Conservation (phyloP, 768 basidiomycete species). For the Tulasnella sp. region DNA sequence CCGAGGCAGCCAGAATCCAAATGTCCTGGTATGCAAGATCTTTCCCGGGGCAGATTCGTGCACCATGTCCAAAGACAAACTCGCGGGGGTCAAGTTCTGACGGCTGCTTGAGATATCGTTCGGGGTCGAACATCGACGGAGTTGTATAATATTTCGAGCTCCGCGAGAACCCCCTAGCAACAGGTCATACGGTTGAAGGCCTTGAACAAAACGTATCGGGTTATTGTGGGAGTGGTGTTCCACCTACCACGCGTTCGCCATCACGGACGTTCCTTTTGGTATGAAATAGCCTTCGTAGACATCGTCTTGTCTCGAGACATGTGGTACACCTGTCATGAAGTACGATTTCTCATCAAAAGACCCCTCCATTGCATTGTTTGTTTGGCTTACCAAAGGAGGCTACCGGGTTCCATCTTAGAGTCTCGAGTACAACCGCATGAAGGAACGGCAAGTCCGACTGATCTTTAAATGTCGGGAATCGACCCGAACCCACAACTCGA, state of each 20-base stretch:
- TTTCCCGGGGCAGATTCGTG: slow-evolving; percentile 19
- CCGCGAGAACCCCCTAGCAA: slow-evolving; percentile 12
- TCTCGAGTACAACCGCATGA: slow-evolving; percentile 32
- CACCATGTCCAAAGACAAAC: slow-evolving; percentile 15
- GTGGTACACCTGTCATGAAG: not conserved
- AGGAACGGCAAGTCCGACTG: slow-evolving; percentile 31
- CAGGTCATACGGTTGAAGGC: not conserved
- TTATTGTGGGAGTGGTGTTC: not conserved
- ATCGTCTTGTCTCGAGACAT: not conserved
- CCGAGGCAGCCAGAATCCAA: slow-evolving; percentile 1
- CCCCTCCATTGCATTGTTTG: not conserved
- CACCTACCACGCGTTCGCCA: slow-evolving; percentile 5
- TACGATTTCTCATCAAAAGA: not conserved
- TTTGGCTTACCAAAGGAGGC: not conserved
- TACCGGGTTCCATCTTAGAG: slow-evolving; percentile 31
- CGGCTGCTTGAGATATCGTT: slow-evolving; percentile 5
- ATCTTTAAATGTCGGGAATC: slow-evolving; percentile 36
- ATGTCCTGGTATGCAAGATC: not conserved
- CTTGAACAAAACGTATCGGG: not conserved
- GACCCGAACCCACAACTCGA: slow-evolving; percentile 34
- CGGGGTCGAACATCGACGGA: slow-evolving; percentile 21
- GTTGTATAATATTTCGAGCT: slow-evolving; percentile 8
- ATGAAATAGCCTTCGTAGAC: slow-evolving; percentile 14
- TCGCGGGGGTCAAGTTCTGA: slow-evolving; percentile 14
- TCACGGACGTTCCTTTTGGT: not conserved